Evolutionary conservation across 2,329 filamentous ascomycete genomes (phyloP).

Genomic region (Apiospora aurea): DNA sequence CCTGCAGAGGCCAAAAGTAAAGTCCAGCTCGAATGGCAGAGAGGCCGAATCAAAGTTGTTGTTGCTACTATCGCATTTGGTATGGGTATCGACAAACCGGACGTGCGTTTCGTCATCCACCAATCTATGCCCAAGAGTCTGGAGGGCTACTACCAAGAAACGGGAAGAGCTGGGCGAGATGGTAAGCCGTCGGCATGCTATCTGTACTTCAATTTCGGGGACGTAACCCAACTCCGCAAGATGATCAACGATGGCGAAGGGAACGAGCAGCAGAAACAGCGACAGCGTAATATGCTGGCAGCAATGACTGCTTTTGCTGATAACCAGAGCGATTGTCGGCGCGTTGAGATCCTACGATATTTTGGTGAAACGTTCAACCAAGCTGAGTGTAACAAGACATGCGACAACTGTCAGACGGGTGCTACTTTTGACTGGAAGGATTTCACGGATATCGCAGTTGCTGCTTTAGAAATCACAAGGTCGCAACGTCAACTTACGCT

Average conservation of each 20-base stretch:
- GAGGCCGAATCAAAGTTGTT: conserved; percentile 81
- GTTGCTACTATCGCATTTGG: conserved; percentile 98
- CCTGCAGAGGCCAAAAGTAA: conserved; percentile 69
- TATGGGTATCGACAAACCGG: conserved; percentile 99
- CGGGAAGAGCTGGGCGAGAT: conserved; percentile 91
- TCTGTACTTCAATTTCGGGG: conserved; percentile 84
- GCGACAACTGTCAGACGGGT: conserved; percentile 88
- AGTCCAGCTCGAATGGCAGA: conserved; percentile 85
- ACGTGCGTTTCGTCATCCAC: conserved; percentile 96
- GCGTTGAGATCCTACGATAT: conserved; percentile 89
- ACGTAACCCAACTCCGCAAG: conserved; percentile 74
- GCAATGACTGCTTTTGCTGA: conserved; percentile 89
- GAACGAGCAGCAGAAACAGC: conserved; percentile 78
- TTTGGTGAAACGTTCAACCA: conserved; percentile 85
- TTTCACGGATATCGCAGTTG: conserved; percentile 76
- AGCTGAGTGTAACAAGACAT: conserved; percentile 74
- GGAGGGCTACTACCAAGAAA: conserved; percentile 98
- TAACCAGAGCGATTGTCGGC: conserved; percentile 85
- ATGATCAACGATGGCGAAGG: conserved; percentile 88
- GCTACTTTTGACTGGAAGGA: conserved; percentile 76
- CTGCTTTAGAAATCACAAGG: conserved; percentile 73
- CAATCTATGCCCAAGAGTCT: conserved; percentile 92
- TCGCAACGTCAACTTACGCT: conserved; percentile 72
- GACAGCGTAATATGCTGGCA: conserved; percentile 85
- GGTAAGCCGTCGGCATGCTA: conserved; percentile 88